Conservation (phyloP, 2,329 filamentous ascomycete species). For the Aschersonia sp. region DNA sequence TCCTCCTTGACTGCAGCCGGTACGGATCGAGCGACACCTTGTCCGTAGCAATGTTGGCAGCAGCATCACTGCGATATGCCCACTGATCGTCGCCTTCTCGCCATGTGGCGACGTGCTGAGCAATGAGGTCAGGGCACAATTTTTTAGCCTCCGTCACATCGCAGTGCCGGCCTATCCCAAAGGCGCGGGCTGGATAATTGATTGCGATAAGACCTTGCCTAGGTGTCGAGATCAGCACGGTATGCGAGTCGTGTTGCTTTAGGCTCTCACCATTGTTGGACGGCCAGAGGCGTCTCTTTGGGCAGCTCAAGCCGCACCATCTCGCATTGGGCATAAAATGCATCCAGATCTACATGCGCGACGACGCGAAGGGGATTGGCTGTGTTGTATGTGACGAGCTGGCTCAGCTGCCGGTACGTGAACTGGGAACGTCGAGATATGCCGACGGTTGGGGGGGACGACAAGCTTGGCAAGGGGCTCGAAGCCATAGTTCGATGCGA, state of each 20-base stretch:
- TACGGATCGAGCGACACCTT: conserved; percentile 95
- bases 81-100: conserved; percentile 82
- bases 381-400: conserved; percentile 56
- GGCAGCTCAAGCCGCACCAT: conserved; percentile 68
- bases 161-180: conserved; percentile 67
- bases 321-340: conserved; percentile 95
- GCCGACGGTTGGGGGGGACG: conserved; percentile 12
- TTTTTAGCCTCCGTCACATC: conserved; percentile 71
- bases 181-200: conserved; percentile 81
- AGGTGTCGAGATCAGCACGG: background rate
- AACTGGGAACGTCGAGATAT: conserved; percentile 47
- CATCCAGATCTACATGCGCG: conserved; percentile 88
- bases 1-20: conserved; percentile 68
- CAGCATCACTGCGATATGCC: conserved; percentile 77
- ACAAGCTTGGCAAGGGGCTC: conserved; percentile 6
- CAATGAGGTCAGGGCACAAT: conserved; percentile 67
- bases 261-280: conserved; percentile 68
- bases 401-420: conserved; percentile 69
- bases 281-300: conserved; percentile 69
- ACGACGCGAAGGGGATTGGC: conserved; percentile 73
- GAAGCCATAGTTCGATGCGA: conserved; percentile 1
- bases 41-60: conserved; percentile 65
- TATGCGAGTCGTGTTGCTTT: background rate
- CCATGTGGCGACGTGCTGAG: conserved; percentile 92
- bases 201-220: conserved; percentile 89